These are phyloP conservation scores for Phytophthora agathidicida DNA, from an alignment of 352 stramenopile species.

Conservation along the genomic window DNA sequence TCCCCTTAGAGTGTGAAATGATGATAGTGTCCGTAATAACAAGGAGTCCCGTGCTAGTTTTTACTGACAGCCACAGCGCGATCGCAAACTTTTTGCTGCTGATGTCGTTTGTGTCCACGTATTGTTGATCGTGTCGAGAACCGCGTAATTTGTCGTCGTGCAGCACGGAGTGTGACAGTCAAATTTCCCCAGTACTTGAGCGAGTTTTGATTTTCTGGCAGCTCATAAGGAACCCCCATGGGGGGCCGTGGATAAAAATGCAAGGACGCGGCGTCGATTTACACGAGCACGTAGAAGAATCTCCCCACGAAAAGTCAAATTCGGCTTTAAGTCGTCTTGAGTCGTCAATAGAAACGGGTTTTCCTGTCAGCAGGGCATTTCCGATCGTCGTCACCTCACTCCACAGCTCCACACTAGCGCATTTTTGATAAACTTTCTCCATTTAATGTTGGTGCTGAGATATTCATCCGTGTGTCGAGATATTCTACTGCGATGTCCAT, in stretches of 20 bases:
- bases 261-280: conserved; percentile 13
- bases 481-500: conserved; percentile 16
- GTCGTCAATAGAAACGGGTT: not conserved
- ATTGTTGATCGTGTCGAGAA: conserved; percentile 37
- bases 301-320: conserved; percentile 6
- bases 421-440: not conserved
- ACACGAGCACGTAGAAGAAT: conserved; percentile 11
- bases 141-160: conserved; percentile 26
- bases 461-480: not conserved
- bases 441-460: not conserved
- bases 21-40: conserved; percentile 25
- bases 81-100: conserved; percentile 41
- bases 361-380: not conserved
- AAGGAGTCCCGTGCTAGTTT: conserved; percentile 11
- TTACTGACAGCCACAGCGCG: conserved; percentile 24
- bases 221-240: conserved; percentile 1
- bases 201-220: conserved; percentile 9
- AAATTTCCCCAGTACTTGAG: conserved; percentile 22
- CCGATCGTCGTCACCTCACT: not conserved
- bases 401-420: not conserved
- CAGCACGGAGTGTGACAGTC: conserved; percentile 22
- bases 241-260: conserved; percentile 25
- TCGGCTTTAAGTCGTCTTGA: conserved; percentile 6
- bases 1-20: conserved; percentile 30
- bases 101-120: conserved; percentile 33